A percentile compares a stretch with the other conserved stretches of the same genome.
phyloP scores from a whole-genome alignment of 2,329 filamentous ascomycete genomes.

The Aschersonia sp. region DNA sequence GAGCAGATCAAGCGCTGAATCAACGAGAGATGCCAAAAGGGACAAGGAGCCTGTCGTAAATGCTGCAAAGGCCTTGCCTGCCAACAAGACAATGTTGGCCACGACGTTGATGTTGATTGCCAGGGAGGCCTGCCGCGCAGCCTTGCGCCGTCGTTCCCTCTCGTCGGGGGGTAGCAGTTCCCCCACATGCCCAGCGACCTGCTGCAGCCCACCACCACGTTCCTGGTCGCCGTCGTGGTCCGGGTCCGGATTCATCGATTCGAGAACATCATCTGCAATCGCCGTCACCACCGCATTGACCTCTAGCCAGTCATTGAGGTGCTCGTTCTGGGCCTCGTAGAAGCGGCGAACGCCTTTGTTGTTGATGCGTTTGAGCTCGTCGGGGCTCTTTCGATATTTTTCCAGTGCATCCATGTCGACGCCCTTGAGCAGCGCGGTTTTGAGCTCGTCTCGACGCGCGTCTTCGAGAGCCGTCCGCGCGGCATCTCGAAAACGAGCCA shows the following conservation, averaged over 20 bases:
- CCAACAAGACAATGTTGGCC: conserved; percentile 59
- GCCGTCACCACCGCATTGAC: conserved; percentile 19
- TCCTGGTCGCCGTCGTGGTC: conserved; percentile 19
- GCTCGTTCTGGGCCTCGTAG: conserved; percentile 16
- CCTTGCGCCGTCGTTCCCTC: conserved; percentile 11
- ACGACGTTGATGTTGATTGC: conserved; percentile 73
- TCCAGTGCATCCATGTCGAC: conserved; percentile 15
- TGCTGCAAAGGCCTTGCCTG: conserved; percentile 62
- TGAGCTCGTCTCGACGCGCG: conserved; percentile 15
- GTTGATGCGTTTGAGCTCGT: conserved; percentile 12
- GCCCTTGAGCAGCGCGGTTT: conserved; percentile 13
- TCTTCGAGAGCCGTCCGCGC: conserved; percentile 15
- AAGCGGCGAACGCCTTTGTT: conserved; percentile 15
- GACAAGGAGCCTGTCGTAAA: conserved; percentile 66
- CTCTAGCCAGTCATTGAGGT: conserved; percentile 19
- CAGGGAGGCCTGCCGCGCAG: conserved; percentile 18
- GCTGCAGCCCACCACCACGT: conserved; percentile 14
- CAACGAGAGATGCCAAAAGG: conserved; percentile 61
- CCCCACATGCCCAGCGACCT: conserved; percentile 14
- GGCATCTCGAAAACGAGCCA: conserved; percentile 12
- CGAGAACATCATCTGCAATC: conserved; percentile 18
- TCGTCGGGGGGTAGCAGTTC: conserved; percentile 18
- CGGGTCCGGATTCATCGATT: conserved; percentile 18
- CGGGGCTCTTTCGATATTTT: conserved; percentile 14
- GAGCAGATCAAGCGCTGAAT: conserved; percentile 63